phyloP scores from a whole-genome alignment of 164 flowering plant genomes.

The grape (Vitis vinifera) region DNA sequence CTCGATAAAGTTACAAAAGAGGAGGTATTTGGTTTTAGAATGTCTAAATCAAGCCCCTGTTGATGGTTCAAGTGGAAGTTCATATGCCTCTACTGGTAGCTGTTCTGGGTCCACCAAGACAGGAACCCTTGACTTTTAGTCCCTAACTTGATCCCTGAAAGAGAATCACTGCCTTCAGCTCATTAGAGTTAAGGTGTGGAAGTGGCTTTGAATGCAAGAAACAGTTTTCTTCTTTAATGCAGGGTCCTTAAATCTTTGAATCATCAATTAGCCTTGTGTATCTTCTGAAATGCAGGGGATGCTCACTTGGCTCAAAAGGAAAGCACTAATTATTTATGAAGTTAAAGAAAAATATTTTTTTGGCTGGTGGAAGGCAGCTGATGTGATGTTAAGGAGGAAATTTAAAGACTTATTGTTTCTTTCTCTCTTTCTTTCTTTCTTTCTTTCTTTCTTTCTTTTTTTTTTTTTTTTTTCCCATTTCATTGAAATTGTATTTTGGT shows the following conservation, averaged over 20 bases:
- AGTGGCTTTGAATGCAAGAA: neutral
- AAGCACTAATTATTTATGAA: too few relatives aligned
- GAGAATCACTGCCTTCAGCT: neutral
- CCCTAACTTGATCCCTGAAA: neutral
- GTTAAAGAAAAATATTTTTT: too few relatives aligned
- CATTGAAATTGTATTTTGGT: too few relatives aligned
- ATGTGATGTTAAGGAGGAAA: too few relatives aligned
- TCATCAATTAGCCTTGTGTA: too few relatives aligned
- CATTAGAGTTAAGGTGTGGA: neutral
- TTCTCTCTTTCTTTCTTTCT: too few relatives aligned
- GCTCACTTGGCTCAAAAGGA: too few relatives aligned
- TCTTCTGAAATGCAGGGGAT: too few relatives aligned
- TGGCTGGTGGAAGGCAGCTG: too few relatives aligned
- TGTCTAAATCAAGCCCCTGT: slow-evolving; percentile 95
- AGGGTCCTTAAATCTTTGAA: neutral
- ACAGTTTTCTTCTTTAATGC: neutral
- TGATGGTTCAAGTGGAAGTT: slow-evolving; percentile 83
- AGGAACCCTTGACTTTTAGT: slow-evolving; percentile 63
- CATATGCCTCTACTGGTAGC: slow-evolving; percentile 60
- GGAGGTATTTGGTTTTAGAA: slow-evolving; percentile 72
- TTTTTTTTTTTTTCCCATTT: too few relatives aligned
- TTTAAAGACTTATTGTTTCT: too few relatives aligned
- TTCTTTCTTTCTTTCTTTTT: too few relatives aligned
- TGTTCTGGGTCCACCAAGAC: slow-evolving; percentile 65
- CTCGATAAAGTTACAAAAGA: slow-evolving; percentile 76